Percentiles rank a stretch among this genome's conserved stretches.
These are phyloP conservation scores for Sporothrix humicola DNA, from an alignment of 2,329 filamentous ascomycete genomes.

Conservation along the genomic window DNA sequence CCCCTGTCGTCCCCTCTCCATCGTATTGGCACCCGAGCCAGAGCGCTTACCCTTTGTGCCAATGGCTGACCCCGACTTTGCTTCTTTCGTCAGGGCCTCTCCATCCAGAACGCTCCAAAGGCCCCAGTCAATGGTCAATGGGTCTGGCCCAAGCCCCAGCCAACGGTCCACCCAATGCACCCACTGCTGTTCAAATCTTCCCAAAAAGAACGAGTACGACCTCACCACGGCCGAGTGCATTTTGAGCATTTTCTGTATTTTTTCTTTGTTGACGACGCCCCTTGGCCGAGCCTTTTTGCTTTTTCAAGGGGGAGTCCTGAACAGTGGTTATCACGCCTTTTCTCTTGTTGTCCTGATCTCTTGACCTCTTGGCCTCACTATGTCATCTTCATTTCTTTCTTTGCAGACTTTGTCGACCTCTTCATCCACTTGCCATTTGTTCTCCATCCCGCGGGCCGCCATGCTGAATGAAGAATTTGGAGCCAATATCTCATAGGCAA, in stretches of 20 bases:
- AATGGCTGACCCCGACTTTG: slow-evolving; percentile 19
- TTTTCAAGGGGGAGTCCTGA: too few species aligned
- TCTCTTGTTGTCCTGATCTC: too few species aligned
- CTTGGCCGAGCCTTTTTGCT: neutral
- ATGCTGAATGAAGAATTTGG: slow-evolving; percentile 31
- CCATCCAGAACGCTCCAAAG: slow-evolving; percentile 24
- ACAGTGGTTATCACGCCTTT: too few species aligned
- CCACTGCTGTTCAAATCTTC: slow-evolving; percentile 25
- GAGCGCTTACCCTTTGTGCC: slow-evolving; percentile 20
- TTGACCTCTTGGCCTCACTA: too few species aligned
- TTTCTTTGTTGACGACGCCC: slow-evolving; percentile 13
- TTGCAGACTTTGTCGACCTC: too few species aligned
- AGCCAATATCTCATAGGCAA: slow-evolving; percentile 32
- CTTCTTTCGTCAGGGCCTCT: slow-evolving; percentile 18
- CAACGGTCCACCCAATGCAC: slow-evolving; percentile 17
- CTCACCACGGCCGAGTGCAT: neutral
- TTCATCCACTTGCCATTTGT: neutral
- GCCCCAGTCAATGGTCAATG: slow-evolving; percentile 11
- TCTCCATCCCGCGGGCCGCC: slow-evolving; percentile 23
- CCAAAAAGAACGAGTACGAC: slow-evolving; percentile 3
- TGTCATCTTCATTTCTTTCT: too few species aligned
- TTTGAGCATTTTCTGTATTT: too few species aligned
- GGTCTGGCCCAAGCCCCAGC: slow-evolving; percentile 9
- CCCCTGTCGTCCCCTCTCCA: slow-evolving; percentile 22
- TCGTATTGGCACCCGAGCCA: slow-evolving; percentile 26